phyloP scores from a whole-genome alignment of 1,284 basidiomycete species.

The Rhodotorula sp. region DNA sequence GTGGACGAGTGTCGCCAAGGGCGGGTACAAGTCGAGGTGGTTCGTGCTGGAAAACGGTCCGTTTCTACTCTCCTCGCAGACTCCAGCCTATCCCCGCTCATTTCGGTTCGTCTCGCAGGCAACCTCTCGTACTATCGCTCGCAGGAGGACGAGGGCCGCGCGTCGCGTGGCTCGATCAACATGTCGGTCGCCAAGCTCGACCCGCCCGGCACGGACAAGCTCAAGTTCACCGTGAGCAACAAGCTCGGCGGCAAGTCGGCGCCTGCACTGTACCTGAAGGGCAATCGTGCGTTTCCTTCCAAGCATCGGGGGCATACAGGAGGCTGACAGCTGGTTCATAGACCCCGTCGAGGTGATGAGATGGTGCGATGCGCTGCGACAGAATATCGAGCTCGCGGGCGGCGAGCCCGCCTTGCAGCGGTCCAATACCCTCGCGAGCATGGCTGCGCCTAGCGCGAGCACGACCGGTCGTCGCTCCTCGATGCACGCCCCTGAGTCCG shows the following conservation, averaged over 20 bases:
- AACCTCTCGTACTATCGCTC: conserved; percentile 67
- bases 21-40: conserved; percentile 84
- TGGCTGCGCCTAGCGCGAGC: too few relatives aligned
- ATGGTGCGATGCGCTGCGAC: conserved; percentile 76
- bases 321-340: neutral
- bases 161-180: conserved; percentile 83
- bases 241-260: conserved; percentile 48
- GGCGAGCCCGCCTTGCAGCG: conserved; percentile 18
- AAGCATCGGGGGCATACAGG: neutral
- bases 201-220: conserved; percentile 57
- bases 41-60: conserved; percentile 87
- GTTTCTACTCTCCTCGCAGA: neutral
- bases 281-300: conserved; percentile 58
- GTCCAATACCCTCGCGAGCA: neutral
- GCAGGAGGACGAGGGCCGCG: conserved; percentile 86
- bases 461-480: neutral
- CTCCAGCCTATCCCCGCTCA: neutral
- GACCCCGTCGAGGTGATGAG: conserved; percentile 80
- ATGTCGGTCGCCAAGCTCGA: conserved; percentile 69
- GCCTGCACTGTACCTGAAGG: conserved; percentile 87
- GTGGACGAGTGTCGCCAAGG: conserved; percentile 85
- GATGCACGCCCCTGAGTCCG: neutral
- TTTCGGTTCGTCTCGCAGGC: conserved; percentile 32
- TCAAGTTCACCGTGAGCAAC: conserved; percentile 80
- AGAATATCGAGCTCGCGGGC: conserved; percentile 67